Conservation (phyloP, 179 eudicot species). For the Carnegiea gigantea region DNA sequence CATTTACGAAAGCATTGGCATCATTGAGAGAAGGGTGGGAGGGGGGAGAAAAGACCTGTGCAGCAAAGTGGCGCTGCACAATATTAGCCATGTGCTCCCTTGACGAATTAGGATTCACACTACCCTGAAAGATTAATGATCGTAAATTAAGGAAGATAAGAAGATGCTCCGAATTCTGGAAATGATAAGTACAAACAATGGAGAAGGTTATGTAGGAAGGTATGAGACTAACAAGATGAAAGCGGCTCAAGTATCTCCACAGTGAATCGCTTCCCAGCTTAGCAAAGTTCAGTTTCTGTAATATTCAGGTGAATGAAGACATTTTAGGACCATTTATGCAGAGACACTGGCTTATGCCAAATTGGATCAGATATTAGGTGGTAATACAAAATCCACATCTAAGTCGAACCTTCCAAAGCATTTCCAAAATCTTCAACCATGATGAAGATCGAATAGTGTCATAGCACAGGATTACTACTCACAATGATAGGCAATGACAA, state of each 20-base stretch:
- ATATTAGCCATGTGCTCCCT: conserved; percentile 64
- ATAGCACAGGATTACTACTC: too few species aligned
- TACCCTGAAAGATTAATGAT: conserved; percentile 42
- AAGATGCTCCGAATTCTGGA: neutral
- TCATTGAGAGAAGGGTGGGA: neutral
- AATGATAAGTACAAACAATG: neutral
- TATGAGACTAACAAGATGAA: conserved; percentile 61
- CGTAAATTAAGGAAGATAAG: neutral
- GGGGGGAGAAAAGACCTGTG: conserved; percentile 49
- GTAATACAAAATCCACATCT: conserved; percentile 1
- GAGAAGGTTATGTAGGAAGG: neutral
- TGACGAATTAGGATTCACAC: conserved; percentile 48
- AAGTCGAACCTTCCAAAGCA: neutral
- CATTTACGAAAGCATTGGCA: neutral
- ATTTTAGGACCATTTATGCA: conserved; percentile 8
- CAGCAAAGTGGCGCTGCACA: conserved; percentile 78
- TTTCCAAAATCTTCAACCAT: neutral
- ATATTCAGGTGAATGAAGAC: conserved; percentile 19
- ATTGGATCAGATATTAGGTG: neutral
- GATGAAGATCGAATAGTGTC: too few species aligned
- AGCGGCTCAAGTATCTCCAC: conserved; percentile 82
- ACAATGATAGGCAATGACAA: too few species aligned
- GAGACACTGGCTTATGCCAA: neutral
- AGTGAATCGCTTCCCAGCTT: conserved; percentile 78
- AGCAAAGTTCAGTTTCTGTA: conserved; percentile 65